These are phyloP conservation scores for Aspergillus luchuensis DNA, from an alignment of 2,329 filamentous ascomycete species.

Conservation along the genomic window DNA sequence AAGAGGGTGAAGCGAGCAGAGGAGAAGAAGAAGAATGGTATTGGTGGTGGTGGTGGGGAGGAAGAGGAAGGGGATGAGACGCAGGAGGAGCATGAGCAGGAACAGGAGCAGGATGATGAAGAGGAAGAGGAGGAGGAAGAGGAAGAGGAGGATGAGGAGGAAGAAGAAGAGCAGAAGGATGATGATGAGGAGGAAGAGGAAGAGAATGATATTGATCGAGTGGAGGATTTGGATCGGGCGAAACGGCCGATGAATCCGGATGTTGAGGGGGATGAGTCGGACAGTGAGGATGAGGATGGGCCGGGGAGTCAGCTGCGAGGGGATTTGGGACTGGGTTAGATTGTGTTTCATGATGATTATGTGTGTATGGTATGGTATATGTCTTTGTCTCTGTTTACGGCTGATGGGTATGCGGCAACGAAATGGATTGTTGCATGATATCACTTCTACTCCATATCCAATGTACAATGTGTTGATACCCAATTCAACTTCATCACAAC, in stretches of 20 bases:
- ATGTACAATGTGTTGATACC: slow-evolving; percentile 6
- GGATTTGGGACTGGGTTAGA: slow-evolving; percentile 32
- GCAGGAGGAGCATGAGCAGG: slow-evolving; percentile 17
- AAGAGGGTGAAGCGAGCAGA: slow-evolving; percentile 25
- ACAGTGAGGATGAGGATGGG: slow-evolving; percentile 33
- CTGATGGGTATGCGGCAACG: not conserved
- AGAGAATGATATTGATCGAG: slow-evolving; percentile 41
- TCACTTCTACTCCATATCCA: slow-evolving; percentile 4
- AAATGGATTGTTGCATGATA: slow-evolving; percentile 10
- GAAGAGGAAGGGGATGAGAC: slow-evolving; percentile 20
- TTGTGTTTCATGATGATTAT: slow-evolving; percentile 12
- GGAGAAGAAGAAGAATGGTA: slow-evolving; percentile 27
- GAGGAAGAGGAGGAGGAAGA: slow-evolving; percentile 30
- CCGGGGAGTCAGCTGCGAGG: slow-evolving; percentile 35
- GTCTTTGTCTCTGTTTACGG: not conserved
- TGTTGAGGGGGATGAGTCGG: slow-evolving; percentile 34
- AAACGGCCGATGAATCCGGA: slow-evolving; percentile 34
- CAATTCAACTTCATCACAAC: not conserved
- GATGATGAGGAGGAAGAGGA: slow-evolving; percentile 31
- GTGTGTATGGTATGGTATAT: slow-evolving; percentile 15
- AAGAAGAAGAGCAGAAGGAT: slow-evolving; percentile 29
- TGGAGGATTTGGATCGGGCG: slow-evolving; percentile 40
- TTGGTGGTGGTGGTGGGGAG: slow-evolving; percentile 26
- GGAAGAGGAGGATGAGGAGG: slow-evolving; percentile 25
- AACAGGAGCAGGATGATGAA: slow-evolving; percentile 26